Evolutionary conservation across 2,329 filamentous ascomycete genomes (phyloP).

Genomic region (Niveomyces coronatus): DNA sequence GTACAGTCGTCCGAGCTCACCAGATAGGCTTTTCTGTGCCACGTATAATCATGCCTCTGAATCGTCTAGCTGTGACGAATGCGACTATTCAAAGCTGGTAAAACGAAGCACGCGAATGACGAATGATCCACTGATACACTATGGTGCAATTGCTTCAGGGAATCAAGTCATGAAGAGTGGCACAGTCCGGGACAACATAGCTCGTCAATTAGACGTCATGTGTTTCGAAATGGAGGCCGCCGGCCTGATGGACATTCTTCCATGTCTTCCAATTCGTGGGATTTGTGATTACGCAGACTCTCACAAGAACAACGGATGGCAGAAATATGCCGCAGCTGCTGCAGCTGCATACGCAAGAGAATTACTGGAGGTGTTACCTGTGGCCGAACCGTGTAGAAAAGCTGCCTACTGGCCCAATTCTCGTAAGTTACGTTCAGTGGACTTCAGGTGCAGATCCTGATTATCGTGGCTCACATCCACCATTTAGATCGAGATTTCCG

Average conservation of each 20-base stretch:
- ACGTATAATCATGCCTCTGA: not conserved
- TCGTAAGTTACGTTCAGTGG: not conserved
- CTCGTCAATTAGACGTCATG: slow-evolving; percentile 9
- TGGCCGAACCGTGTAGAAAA: not conserved
- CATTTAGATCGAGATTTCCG: not conserved
- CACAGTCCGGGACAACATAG: slow-evolving; percentile 5
- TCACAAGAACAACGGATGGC: slow-evolving; percentile 28
- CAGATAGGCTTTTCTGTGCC: slow-evolving; percentile 3
- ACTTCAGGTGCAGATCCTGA: not conserved
- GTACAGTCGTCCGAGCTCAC: not conserved
- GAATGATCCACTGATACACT: slow-evolving; percentile 7
- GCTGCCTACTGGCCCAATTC: not conserved
- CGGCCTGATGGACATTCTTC: slow-evolving; percentile 16
- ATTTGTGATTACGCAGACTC: slow-evolving; percentile 29
- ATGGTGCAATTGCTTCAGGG: slow-evolving; percentile 13
- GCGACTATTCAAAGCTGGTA: slow-evolving; percentile 6
- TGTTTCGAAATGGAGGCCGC: slow-evolving; percentile 23
- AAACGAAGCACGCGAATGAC: not conserved
- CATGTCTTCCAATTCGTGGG: slow-evolving; percentile 24
- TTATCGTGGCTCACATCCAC: no score
- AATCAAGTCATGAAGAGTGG: slow-evolving; percentile 10
- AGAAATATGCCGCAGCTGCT: slow-evolving; percentile 23
- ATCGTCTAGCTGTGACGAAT: not conserved
- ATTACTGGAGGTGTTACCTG: not conserved
- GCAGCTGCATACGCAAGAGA: slow-evolving; percentile 18